These are phyloP conservation scores for Ustilago nuda DNA, from an alignment of 1,284 basidiomycete species.

Conservation along the genomic window DNA sequence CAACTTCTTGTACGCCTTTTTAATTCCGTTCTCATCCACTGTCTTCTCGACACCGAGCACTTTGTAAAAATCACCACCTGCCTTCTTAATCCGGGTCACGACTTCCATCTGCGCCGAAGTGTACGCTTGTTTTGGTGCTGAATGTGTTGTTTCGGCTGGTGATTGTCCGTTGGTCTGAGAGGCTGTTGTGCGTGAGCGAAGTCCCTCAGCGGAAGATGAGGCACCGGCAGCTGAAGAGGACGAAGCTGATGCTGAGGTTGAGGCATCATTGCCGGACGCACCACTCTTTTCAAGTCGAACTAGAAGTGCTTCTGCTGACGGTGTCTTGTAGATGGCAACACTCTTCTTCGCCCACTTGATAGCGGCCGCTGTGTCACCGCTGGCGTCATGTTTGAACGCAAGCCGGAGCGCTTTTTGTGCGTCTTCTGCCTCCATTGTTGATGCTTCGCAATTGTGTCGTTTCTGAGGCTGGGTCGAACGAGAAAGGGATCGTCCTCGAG, in stretches of 20 bases:
- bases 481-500: neutral
- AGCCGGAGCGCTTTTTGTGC: conserved; percentile 64
- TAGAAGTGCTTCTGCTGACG: conserved; percentile 80
- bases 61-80: conserved; percentile 94
- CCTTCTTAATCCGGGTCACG: conserved; percentile 82
- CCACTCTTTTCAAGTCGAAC: conserved; percentile 72
- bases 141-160: conserved; percentile 63
- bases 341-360: conserved; percentile 92
- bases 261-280: conserved; percentile 68
- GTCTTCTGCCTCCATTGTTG: conserved; percentile 61
- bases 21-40: conserved; percentile 81
- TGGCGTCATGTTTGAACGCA: conserved; percentile 62
- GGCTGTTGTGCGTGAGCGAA: conserved; percentile 70
- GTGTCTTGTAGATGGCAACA: conserved; percentile 83
- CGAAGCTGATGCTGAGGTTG: conserved; percentile 70
- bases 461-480: neutral
- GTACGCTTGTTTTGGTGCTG: conserved; percentile 78
- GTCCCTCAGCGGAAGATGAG: conserved; percentile 72
- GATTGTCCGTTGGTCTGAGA: conserved; percentile 65
- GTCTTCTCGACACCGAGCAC: conserved; percentile 87
- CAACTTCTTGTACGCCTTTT: conserved; percentile 97
- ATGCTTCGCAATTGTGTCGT: neutral
- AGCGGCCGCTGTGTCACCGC: conserved; percentile 72
- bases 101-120: conserved; percentile 85
- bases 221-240: conserved; percentile 75